Base-by-base conservation (phyloP, 495 filamentous ascomycete genomes). In the Penicillium bovifimosum region DNA sequence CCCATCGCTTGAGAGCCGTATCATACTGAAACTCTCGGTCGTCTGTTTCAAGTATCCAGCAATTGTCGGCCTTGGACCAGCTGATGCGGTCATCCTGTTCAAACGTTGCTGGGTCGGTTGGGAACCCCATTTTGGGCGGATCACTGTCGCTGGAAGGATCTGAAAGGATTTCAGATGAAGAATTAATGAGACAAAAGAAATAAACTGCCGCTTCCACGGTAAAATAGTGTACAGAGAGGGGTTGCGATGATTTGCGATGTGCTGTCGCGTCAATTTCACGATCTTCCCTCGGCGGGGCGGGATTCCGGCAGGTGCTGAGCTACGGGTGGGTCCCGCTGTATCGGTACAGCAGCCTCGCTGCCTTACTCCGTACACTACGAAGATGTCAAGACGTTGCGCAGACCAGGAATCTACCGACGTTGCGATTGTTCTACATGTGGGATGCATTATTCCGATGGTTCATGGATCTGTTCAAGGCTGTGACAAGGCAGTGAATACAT, bases 11-110 rank as follows among this genome's bases (percentile, higher is more conserved):
- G 50, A 86, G 62, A 10, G 67, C 77, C 9, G 76, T 73, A 67
- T 93, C 83, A 69, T 81, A 96, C 60, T 90, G 86, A 70, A 84
- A 96, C 62, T 96, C 91, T 43, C 81, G 76, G 17, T 89, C 91
- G 66, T 91, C 83, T 13, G 88, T 83, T 48, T 96, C 91, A 0
- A 95, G 80, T 18, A 91, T 81, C 69, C 84, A 91, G 61, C 88
- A 92, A 54, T 83, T 74, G 67, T 91, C 85, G 46, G 87, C 71
- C 61, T 83, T 86, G 3, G 88, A 93, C 71, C 83, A 96, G 0
- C 89, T 91, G 55, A 96, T 86, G 54, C 92, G 88, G 18, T 86
- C 78, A 64, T 97, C 92, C 50, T 73, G 71, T 52, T 87, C 84
- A 65, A 97, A 96, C 26, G 92, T 83, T 52, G 82, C 74, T 3